Evolutionary conservation across 441 rosid species (phyloP).

Genomic region (Viola pubescens): DNA sequence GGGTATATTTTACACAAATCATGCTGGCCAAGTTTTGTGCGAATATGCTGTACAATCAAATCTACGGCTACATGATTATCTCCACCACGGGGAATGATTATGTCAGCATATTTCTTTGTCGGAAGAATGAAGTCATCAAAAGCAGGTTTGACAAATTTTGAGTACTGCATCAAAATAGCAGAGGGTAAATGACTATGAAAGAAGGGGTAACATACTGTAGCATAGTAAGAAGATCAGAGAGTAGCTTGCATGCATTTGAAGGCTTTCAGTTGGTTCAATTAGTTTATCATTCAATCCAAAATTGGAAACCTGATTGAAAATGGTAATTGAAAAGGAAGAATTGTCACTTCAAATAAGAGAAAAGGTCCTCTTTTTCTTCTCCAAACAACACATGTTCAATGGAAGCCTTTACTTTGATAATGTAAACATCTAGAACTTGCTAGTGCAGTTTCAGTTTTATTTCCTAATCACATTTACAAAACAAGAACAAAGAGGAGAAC

Average conservation of each 20-base stretch:
- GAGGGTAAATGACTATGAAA: conserved; percentile 5
- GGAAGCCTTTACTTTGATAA: too few species aligned
- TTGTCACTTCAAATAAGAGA: not conserved
- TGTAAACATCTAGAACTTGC: too few species aligned
- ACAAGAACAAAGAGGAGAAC: not conserved
- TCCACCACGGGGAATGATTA: conserved; percentile 97
- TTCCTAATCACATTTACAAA: not conserved
- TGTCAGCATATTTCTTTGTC: conserved; percentile 93
- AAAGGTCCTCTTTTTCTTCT: not conserved
- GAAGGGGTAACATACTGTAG: not conserved
- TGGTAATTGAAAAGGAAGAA: not conserved
- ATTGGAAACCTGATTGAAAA: not conserved
- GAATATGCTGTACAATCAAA: conserved; percentile 93
- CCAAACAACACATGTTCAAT: not conserved
- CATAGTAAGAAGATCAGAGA: too few species aligned
- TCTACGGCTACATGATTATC: conserved; percentile 96
- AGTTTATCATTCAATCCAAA: not conserved
- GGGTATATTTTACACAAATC: conserved; percentile 98
- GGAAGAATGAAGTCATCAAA: conserved; percentile 98
- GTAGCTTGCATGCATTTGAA: not conserved
- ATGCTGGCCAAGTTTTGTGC: conserved; percentile 95
- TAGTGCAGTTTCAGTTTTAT: not conserved
- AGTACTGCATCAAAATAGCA: conserved; percentile 62
- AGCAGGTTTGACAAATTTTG: conserved; percentile 97
- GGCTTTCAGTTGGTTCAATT: not conserved